A percentile compares a stretch with the other conserved stretches of the same genome.
Conservation (phyloP, 208 protist genomes). For the Crithidia acanthocephali region DNA sequence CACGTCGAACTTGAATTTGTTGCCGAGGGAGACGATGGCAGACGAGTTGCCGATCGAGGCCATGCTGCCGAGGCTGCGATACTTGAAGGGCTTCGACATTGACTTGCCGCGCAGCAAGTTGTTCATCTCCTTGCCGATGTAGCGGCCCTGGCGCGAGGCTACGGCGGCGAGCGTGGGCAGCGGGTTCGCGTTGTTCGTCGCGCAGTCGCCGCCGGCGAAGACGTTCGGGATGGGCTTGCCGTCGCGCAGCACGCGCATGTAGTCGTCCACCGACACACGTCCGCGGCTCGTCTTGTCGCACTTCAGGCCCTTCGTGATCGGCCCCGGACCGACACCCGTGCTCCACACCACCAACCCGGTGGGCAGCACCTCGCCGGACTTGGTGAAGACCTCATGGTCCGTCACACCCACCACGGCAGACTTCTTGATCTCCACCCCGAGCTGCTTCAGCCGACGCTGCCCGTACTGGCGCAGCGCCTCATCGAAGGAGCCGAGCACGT, state of each 20-base stretch:
- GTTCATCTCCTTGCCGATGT: slow-evolving; percentile 79
- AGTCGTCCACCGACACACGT: slow-evolving; percentile 70
- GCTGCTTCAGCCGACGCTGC: slow-evolving; percentile 58
- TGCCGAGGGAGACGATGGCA: slow-evolving; percentile 75
- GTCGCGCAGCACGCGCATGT: slow-evolving; percentile 72
- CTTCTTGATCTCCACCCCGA: slow-evolving; percentile 76
- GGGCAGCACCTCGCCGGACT: slow-evolving; percentile 63
- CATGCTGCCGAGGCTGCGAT: slow-evolving; percentile 85
- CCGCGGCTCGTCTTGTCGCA: slow-evolving; percentile 74
- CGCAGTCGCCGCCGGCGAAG: slow-evolving; percentile 89
- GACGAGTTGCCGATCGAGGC: slow-evolving; percentile 71
- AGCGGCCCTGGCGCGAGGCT: slow-evolving; percentile 80
- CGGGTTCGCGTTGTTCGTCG: slow-evolving; percentile 55
- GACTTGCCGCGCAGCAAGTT: slow-evolving; percentile 35
- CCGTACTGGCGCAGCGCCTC: slow-evolving; percentile 80
- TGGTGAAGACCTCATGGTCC: slow-evolving; percentile 74
- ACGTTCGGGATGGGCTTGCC: slow-evolving; percentile 75
- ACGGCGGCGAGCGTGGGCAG: slow-evolving; percentile 82
- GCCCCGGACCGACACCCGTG: slow-evolving; percentile 82
- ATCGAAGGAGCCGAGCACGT: slow-evolving; percentile 91
- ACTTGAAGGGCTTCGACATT: slow-evolving; percentile 59
- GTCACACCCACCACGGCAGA: slow-evolving; percentile 75
- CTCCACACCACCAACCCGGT: slow-evolving; percentile 87
- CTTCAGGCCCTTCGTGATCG: slow-evolving; percentile 74
- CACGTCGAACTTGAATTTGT: slow-evolving; percentile 62